Conservation (phyloP, 768 basidiomycete genomes). For the Hydnomerulius pinastri region DNA sequence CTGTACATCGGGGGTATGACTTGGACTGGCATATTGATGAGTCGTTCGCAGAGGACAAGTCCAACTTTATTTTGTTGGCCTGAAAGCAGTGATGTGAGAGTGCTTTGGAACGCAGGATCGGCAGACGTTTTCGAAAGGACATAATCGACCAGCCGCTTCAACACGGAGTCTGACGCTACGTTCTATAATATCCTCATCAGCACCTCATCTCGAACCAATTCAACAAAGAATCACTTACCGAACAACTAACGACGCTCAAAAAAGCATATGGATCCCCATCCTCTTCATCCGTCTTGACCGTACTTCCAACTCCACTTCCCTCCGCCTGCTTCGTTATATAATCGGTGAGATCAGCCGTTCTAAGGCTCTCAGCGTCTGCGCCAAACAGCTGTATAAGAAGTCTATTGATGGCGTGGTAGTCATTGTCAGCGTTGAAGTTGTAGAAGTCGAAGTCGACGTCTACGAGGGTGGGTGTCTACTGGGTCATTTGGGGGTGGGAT, state of each 20-base stretch:
- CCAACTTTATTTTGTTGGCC: slow-evolving; percentile 59
- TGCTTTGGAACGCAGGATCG: slow-evolving; percentile 50
- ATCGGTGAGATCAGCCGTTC: slow-evolving; percentile 75
- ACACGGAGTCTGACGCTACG: slow-evolving; percentile 70
- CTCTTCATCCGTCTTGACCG: slow-evolving; percentile 79
- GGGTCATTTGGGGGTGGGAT: slow-evolving; percentile 16
- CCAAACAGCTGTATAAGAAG: slow-evolving; percentile 67
- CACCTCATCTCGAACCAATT: background rate
- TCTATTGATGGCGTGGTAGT: slow-evolving; percentile 85
- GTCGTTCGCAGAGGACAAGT: slow-evolving; percentile 81
- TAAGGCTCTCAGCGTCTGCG: slow-evolving; percentile 72
- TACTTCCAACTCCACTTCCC: slow-evolving; percentile 80
- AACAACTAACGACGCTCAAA: slow-evolving; percentile 80
- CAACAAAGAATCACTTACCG: slow-evolving; percentile 39
- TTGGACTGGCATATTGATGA: slow-evolving; percentile 96
- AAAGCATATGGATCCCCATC: slow-evolving; percentile 80
- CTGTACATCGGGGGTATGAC: slow-evolving; percentile 90
- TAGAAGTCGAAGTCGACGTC: slow-evolving; percentile 80
- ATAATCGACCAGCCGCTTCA: slow-evolving; percentile 73
- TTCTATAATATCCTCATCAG: background rate
- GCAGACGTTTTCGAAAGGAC: slow-evolving; percentile 58
- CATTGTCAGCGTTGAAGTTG: slow-evolving; percentile 76
- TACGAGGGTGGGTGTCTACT: slow-evolving; percentile 19
- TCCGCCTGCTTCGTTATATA: slow-evolving; percentile 72
- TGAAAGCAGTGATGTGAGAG: slow-evolving; percentile 47